Conservation (phyloP, 1,284 basidiomycete species). For the Rhodotorula sp. region DNA sequence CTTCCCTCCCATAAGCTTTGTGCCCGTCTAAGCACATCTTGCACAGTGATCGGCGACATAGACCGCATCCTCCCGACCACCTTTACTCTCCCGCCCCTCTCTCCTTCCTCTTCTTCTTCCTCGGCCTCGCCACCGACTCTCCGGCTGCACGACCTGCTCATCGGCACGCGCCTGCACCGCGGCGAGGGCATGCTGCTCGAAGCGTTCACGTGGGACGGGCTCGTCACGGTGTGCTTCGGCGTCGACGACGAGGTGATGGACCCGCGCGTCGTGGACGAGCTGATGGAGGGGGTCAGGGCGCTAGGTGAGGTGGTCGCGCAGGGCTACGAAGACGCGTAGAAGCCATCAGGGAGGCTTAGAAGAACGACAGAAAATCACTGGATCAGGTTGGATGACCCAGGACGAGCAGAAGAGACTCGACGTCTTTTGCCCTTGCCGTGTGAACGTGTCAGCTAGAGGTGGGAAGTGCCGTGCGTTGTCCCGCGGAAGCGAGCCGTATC, state of each 20-base stretch:
- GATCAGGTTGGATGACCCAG: no score
- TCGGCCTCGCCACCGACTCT: neutral
- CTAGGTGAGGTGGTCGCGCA: conserved; percentile 9
- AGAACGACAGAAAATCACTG: neutral
- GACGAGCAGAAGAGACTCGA: no score
- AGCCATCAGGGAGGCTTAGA: neutral
- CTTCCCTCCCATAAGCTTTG: neutral
- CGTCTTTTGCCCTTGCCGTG: no score
- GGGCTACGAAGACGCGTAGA: neutral
- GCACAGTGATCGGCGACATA: conserved; percentile 39
- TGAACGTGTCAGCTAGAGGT: no score
- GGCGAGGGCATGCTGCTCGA: conserved; percentile 38
- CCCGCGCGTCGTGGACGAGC: neutral
- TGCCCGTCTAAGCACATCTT: no score
- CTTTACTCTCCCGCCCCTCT: conserved; percentile 4
- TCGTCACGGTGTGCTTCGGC: conserved; percentile 27
- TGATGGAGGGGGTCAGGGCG: conserved; percentile 16
- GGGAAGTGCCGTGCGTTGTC: no score
- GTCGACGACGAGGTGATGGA: conserved; percentile 25
- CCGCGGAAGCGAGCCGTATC: no score
- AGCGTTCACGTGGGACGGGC: conserved; percentile 29
- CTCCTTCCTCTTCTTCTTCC: neutral
- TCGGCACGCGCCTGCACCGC: conserved; percentile 32
- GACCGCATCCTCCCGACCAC: conserved; percentile 27
- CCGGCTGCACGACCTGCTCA: conserved; percentile 12